These are phyloP conservation scores for Kwoniella dejecticola DNA, from an alignment of 768 basidiomycete species.

Conservation along the genomic window DNA sequence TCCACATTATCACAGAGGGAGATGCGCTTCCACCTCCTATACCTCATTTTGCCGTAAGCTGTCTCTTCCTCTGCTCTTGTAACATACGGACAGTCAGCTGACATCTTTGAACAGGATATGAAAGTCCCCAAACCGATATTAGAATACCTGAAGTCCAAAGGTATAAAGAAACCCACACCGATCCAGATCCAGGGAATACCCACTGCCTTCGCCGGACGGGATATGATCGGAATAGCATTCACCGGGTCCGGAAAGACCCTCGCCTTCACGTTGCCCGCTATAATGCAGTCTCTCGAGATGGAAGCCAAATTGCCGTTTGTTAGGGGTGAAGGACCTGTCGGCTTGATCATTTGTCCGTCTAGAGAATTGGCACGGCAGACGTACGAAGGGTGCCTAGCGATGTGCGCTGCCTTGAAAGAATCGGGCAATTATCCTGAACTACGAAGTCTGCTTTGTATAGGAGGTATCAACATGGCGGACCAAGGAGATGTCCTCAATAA, in stretches of 20 bases:
- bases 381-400: conserved; percentile 85
- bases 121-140: conserved; percentile 89
- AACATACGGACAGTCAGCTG: background rate
- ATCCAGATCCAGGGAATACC: conserved; percentile 98
- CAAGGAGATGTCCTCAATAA: conserved; percentile 86
- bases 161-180: conserved; percentile 84
- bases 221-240: conserved; percentile 98
- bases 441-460: conserved; percentile 89
- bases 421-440: conserved; percentile 77
- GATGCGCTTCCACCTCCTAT: conserved; percentile 93
- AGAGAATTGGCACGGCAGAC: conserved; percentile 96
- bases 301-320: conserved; percentile 85
- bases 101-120: conserved; percentile 73
- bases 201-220: conserved; percentile 93
- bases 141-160: conserved; percentile 77
- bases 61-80: background rate
- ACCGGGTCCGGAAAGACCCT: conserved; percentile 98
- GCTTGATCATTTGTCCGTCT: conserved; percentile 92
- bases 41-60: conserved; percentile 73
- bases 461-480: conserved; percentile 98
- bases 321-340: conserved; percentile 95
- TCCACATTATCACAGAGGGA: conserved; percentile 93
- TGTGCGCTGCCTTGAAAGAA: conserved; percentile 79
- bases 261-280: conserved; percentile 95
- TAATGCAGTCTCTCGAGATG: conserved; percentile 94